Evolutionary conservation across 2,329 filamentous ascomycete genomes (phyloP).

Genomic region (Pseudocercospora pini-densiflorae): DNA sequence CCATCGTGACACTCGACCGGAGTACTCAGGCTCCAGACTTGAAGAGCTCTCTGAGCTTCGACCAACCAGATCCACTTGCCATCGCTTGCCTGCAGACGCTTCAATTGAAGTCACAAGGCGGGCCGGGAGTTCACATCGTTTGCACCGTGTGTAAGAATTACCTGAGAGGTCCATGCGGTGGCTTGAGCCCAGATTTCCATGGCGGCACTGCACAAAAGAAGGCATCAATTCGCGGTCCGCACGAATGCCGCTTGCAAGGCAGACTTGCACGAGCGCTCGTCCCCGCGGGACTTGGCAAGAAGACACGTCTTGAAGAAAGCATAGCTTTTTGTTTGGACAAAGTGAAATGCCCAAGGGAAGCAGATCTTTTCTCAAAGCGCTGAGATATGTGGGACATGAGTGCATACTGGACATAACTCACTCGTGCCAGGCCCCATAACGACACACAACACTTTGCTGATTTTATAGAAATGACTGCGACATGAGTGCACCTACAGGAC

Average conservation of each 20-base stretch:
- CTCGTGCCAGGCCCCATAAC: background rate
- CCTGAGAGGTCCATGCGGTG: background rate
- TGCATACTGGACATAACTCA: background rate
- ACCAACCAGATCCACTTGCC: background rate
- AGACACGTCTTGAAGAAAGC: background rate
- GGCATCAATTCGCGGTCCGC: constrained; percentile 2
- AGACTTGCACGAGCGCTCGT: background rate
- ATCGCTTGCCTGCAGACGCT: background rate
- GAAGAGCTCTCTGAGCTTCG: constrained; percentile 8
- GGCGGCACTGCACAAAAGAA: background rate
- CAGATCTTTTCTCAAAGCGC: background rate
- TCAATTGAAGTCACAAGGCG: background rate
- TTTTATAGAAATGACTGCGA: background rate
- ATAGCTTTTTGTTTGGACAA: background rate
- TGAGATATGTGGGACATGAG: background rate
- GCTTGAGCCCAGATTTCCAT: background rate
- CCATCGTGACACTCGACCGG: constrained; percentile 15
- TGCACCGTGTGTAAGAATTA: background rate
- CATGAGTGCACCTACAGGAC: background rate
- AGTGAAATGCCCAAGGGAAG: background rate
- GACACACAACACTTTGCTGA: background rate
- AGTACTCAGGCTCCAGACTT: background rate
- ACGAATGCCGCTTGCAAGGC: background rate
- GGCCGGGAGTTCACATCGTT: background rate
- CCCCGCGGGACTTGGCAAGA: background rate